Conservation (phyloP, 2,329 filamentous ascomycete species). For the Exserohilum turcica region DNA sequence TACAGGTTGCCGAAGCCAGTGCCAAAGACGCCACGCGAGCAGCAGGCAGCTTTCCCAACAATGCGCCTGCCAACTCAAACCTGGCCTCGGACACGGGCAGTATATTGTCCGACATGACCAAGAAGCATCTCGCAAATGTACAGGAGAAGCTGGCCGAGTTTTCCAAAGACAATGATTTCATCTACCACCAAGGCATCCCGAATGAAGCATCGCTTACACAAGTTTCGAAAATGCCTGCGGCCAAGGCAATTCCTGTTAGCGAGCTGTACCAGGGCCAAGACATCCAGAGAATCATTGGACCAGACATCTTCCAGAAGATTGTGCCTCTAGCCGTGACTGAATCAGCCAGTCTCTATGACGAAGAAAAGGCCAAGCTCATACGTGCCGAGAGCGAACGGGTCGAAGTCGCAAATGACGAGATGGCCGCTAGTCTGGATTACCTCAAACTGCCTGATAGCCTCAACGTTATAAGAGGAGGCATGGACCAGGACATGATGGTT, state of each 20-base stretch:
- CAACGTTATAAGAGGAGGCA: conserved; percentile 88
- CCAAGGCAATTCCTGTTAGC: conserved; percentile 95
- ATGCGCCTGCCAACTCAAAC: conserved; percentile 80
- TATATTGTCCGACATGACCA: conserved; percentile 78
- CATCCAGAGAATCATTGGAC: conserved; percentile 94
- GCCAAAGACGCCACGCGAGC: conserved; percentile 78
- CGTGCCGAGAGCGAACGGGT: conserved; percentile 92
- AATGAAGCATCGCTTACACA: conserved; percentile 79
- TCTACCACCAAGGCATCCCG: conserved; percentile 93
- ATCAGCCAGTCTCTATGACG: conserved; percentile 94
- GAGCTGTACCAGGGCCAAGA: conserved; percentile 97
- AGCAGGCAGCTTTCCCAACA: conserved; percentile 79
- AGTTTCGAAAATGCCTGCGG: conserved; percentile 89
- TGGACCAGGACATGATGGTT: conserved; percentile 84
- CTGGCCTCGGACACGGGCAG: conserved; percentile 77
- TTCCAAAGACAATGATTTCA: conserved; percentile 94
- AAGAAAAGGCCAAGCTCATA: conserved; percentile 96
- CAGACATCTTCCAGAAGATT: conserved; percentile 95
- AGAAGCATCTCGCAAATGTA: conserved; percentile 77
- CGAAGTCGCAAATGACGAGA: conserved; percentile 90
- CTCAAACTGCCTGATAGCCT: conserved; percentile 86
- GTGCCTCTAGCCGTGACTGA: conserved; percentile 96
- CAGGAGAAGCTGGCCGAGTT: conserved; percentile 79
- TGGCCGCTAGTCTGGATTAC: conserved; percentile 94
- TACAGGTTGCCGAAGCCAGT: conserved; percentile 78